Evolutionary conservation across 2,329 filamentous ascomycete species (phyloP).

Genomic region (Xylariaceae sp.): DNA sequence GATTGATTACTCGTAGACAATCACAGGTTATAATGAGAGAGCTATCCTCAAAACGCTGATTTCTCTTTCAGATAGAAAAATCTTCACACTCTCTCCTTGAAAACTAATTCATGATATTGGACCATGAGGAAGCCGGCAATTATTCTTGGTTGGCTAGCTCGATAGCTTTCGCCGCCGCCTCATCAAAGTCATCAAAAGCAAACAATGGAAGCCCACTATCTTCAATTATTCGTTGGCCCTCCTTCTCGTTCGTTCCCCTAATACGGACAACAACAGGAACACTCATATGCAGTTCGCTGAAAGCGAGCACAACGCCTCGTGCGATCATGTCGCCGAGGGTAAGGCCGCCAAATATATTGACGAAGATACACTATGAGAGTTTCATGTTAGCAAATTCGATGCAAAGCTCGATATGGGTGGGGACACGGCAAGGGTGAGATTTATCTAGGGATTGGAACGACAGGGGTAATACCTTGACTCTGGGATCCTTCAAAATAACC

Average conservation of each 20-base stretch:
- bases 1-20: too few species aligned
- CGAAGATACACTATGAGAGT: conserved; percentile 39
- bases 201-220: conserved; percentile 64
- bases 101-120: background rate
- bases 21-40: too few species aligned
- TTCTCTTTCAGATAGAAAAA: too few species aligned
- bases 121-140: background rate
- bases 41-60: too few species aligned
- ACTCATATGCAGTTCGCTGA: conserved; percentile 61
- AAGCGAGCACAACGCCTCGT: conserved; percentile 67
- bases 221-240: conserved; percentile 65
- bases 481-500: conserved; percentile 65
- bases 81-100: background rate
- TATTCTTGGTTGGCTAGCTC: conserved; percentile 43
- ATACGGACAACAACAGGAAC: conserved; percentile 75
- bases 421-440: background rate
- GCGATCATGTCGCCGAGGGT: conserved; percentile 81
- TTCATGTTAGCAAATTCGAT: background rate
- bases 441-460: too few species aligned
- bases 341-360: conserved; percentile 56
- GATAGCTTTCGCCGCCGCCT: conserved; percentile 65
- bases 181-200: conserved; percentile 71
- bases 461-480: conserved; percentile 61
- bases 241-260: conserved; percentile 68
- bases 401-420: background rate